Conservation (phyloP, 75 land plant species). For the Isoetes taiwanensis region DNA sequence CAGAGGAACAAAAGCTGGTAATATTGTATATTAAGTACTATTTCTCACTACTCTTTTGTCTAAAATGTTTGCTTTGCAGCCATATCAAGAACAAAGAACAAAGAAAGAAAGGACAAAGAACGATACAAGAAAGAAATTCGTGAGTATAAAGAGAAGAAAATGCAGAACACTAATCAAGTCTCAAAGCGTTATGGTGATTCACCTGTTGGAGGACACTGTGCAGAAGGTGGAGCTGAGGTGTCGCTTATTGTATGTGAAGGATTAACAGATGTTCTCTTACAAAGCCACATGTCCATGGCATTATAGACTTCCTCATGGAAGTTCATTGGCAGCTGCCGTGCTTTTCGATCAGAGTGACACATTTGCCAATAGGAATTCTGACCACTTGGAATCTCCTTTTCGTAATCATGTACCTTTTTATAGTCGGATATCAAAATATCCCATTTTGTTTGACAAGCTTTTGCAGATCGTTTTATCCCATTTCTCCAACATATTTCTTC, state of each 20-base stretch:
- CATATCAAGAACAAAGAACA: conserved; percentile 72
- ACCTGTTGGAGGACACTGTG: too few relatives aligned
- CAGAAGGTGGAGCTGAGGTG: conserved; percentile 12
- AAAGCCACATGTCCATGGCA: conserved; percentile 10
- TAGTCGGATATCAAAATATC: conserved; percentile 12
- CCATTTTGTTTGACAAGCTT: conserved; percentile 20
- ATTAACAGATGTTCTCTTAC: conserved; percentile 9
- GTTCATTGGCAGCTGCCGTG: conserved; percentile 6
- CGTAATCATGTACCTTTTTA: conserved; percentile 15
- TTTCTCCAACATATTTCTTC: conserved; percentile 19
- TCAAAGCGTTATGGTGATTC: too few relatives aligned
- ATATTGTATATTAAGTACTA: conserved; percentile 17
- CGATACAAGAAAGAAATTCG: conserved; percentile 63
- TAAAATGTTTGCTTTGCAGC: conserved; percentile 31
- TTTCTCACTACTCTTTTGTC: too few relatives aligned
- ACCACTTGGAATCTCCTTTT: conserved; percentile 8
- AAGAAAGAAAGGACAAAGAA: conserved; percentile 82
- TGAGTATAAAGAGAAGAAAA: conserved; percentile 46
- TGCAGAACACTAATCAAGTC: too few relatives aligned
- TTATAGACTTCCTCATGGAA: conserved; percentile 11
- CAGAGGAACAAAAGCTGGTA: conserved; percentile 52
- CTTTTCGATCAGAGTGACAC: conserved; percentile 10
- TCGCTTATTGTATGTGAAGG: conserved; percentile 13
- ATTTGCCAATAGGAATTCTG: conserved; percentile 14
- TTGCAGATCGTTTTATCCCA: conserved; percentile 11